Base-by-base conservation (phyloP, 1,139 yeast species). In the Magnusiomyces paraingens region DNA sequence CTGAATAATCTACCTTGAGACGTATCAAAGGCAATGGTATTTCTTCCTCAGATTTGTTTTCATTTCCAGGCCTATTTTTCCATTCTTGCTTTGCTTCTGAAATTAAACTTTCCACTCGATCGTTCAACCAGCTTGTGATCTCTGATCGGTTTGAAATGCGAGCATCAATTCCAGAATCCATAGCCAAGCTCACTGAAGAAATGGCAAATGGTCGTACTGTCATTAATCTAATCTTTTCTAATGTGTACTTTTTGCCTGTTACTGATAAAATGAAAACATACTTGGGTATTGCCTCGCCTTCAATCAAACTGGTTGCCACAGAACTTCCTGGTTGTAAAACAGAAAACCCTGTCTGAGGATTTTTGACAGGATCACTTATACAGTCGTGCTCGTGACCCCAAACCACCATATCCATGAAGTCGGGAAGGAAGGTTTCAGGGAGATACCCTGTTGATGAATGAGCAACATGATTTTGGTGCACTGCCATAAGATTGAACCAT, bases 361-460 rank as follows among this genome's bases (percentile, higher is more conserved):
- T 90, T 49, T 73, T 74, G 0, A 74, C 76, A 0, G 96, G 83
- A 58, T 80, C 81, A 1, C 93, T 88, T 6, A 85, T 76, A 64
- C 98, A 90, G 66, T 93, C 98, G 70, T 93, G 99, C 66, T 93
- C 99, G 68, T 93, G 99, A 10, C 99, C 99, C 99, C 99, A 93
- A 1, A 90, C 72, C 0, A 93, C 82, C 55, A 93, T 75, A 65
- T 93, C 88, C 52, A 93, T 65, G 65, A 91, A 91, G 17, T 77
- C 74, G 0, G 98, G 99, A 18, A 94, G 69, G 62, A 86, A 86
- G 57, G 76, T 78, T 61, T 93, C 98, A 1, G 97, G 98, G 11
- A 93, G 72, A 61, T 85, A 86, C 2, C 90, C 83, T 0, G 94
- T 87, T 51, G 83, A 81, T 1, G 95, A 81, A 65, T 93, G 93